These are phyloP conservation scores for Alloascoidea hylecoeti DNA, from an alignment of 805 yeast species.

Conservation along the genomic window DNA sequence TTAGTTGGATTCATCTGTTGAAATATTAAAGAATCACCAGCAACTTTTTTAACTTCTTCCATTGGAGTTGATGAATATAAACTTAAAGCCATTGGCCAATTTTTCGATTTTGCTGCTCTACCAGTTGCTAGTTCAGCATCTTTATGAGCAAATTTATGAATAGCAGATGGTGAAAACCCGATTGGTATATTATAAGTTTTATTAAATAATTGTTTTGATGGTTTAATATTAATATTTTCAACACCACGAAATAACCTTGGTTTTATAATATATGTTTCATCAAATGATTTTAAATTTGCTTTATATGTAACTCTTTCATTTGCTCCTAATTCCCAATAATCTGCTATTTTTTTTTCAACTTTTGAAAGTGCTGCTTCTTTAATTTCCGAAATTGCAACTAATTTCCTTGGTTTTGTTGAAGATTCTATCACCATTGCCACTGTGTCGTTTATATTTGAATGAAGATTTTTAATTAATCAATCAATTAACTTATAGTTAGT, in stretches of 20 bases:
- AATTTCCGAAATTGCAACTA: neutral
- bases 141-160: slow-evolving; percentile 15
- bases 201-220: slow-evolving; percentile 13
- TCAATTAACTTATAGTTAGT: too few relatives aligned
- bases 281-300: slow-evolving; percentile 14
- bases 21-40: slow-evolving; percentile 12
- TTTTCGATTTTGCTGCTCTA: slow-evolving; percentile 14
- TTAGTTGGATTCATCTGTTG: slow-evolving; percentile 10
- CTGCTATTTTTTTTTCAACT: neutral
- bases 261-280: slow-evolving; percentile 12
- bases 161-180: slow-evolving; percentile 21
- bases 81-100: slow-evolving; percentile 16
- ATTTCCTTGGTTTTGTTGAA: too few relatives aligned
- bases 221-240: slow-evolving; percentile 11
- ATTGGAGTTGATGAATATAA: slow-evolving; percentile 13
- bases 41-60: slow-evolving; percentile 13
- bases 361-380: neutral
- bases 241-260: slow-evolving; percentile 16
- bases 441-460: too few relatives aligned
- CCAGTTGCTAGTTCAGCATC: slow-evolving; percentile 20
- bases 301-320: slow-evolving; percentile 14
- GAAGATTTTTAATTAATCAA: too few relatives aligned
- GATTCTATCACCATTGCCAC: too few relatives aligned
- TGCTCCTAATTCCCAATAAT: slow-evolving; percentile 16
- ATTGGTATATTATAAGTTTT: slow-evolving; percentile 13